These are phyloP conservation scores for Nannizziopsis barbatae DNA, from an alignment of 2,329 filamentous ascomycete genomes.

Conservation along the genomic window DNA sequence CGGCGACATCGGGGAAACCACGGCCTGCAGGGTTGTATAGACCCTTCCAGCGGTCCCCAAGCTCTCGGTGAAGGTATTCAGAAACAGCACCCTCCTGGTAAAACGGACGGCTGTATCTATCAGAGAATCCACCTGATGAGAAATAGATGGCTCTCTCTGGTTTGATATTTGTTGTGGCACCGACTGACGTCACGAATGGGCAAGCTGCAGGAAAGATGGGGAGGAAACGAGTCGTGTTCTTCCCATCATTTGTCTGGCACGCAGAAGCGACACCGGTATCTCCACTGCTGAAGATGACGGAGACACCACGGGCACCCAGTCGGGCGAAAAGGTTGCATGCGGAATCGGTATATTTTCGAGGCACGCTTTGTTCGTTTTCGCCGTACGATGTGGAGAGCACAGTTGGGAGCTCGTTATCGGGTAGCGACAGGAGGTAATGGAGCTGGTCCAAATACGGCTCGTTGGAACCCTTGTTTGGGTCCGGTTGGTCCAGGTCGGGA, in stretches of 20 bases:
- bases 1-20: conserved; percentile 52
- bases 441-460: conserved; percentile 59
- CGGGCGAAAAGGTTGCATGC: conserved; percentile 54
- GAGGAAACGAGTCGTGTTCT: conserved; percentile 41
- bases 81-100: conserved; percentile 40
- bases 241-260: conserved; percentile 47
- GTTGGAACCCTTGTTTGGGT: conserved; percentile 39
- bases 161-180: conserved; percentile 43
- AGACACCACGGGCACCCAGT: conserved; percentile 56
- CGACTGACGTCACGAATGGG: conserved; percentile 54
- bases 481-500: conserved; percentile 38
- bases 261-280: conserved; percentile 48
- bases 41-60: conserved; percentile 34
- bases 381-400: conserved; percentile 61
- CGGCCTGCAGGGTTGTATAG: conserved; percentile 45
- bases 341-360: conserved; percentile 47
- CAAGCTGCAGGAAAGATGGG: conserved; percentile 48
- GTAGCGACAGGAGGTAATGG: conserved; percentile 47
- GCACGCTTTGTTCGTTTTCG: conserved; percentile 54
- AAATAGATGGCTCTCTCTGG: conserved; percentile 42
- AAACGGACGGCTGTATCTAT: conserved; percentile 37
- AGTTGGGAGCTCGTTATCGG: conserved; percentile 47
- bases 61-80: conserved; percentile 33
- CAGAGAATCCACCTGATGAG: conserved; percentile 41
- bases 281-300: conserved; percentile 53